phyloP scores from a whole-genome alignment of 1,284 basidiomycete genomes.

The Coriolopsis trogii region DNA sequence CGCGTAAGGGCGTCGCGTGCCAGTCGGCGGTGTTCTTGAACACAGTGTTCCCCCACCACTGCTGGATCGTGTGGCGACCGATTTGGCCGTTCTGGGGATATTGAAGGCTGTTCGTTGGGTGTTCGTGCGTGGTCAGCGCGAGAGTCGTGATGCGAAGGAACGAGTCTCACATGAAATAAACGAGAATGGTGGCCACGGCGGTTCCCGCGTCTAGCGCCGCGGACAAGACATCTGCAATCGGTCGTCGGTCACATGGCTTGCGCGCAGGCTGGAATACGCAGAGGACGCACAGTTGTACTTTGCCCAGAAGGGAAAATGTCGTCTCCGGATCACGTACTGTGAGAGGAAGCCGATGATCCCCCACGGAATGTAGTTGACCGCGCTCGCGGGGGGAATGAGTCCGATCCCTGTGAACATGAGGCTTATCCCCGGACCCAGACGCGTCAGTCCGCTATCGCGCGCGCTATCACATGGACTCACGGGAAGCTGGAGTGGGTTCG shows the following conservation, averaged over 20 bases:
- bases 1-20: slow-evolving; percentile 29
- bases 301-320: slow-evolving; percentile 45
- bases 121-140: neutral
- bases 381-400: slow-evolving; percentile 44
- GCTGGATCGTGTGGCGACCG: slow-evolving; percentile 38
- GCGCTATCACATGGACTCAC: slow-evolving; percentile 23
- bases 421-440: slow-evolving; percentile 3
- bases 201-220: slow-evolving; percentile 55
- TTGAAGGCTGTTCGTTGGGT: slow-evolving; percentile 36
- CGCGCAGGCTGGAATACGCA: neutral
- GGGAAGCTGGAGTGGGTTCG: slow-evolving; percentile 20
- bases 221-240: slow-evolving; percentile 46
- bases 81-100: slow-evolving; percentile 47
- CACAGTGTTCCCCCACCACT: slow-evolving; percentile 49
- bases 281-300: slow-evolving; percentile 46
- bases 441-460: neutral
- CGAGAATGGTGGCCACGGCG: slow-evolving; percentile 44
- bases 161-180: slow-evolving; percentile 46
- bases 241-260: neutral
- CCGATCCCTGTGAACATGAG: slow-evolving; percentile 39
- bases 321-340: slow-evolving; percentile 44
- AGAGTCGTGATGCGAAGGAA: neutral
- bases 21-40: slow-evolving; percentile 39
- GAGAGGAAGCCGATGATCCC: slow-evolving; percentile 42
- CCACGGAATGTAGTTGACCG: slow-evolving; percentile 47